Base-by-base conservation (phyloP, 495 filamentous ascomycete species). In the Penicillium robsamsonii region DNA sequence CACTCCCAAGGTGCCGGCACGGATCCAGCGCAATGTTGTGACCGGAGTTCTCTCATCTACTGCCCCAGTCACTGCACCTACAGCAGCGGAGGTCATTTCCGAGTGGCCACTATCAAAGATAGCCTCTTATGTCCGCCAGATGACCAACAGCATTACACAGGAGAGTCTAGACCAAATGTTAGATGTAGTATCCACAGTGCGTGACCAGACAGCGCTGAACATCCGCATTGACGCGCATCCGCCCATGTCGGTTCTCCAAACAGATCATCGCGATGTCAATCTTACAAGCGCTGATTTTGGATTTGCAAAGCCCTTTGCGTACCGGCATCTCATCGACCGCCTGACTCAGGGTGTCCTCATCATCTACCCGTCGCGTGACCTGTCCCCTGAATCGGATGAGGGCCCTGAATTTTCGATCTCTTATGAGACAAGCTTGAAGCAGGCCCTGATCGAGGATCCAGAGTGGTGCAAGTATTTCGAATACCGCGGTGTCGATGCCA, bases 341-440 rank as follows among this genome's bases (percentile, higher is more conserved):
- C 33, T 66, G 20, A 58, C 57, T 0, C 37, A 58, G 1, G 61
- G 63, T 9, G 47, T 65, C 0, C 17, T 60, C 15, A 44, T 65
- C 11, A 55, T 70, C 10, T 70, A 68, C 15, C 65, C 65, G 17
- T 52, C 64, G 42, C 57, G 52, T 5, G 48, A 45, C 5, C 46
- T 24, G 0, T 50, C 27, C 13, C 27, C 53, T 5, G 64, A 59
- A 8, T 60, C 69, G 9, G 70, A 78, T 49, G 73, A 80, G 46
- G 78, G 78, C 1, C 67, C 58, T 17, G 76, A 78, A 61, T 70
- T 80, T 55, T 60, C 68, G 27, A 66, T 80, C 41, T 46, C 66
- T 0, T 71, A 73, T 44, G 78, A 79, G 61, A 70, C 62, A 50
- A 55, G 65, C 12, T 47, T 73, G 27, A 64, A 63, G 17, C 50